phyloP scores from a whole-genome alignment of 2,329 filamentous ascomycete genomes.

The Trematosphaeria pertusa region DNA sequence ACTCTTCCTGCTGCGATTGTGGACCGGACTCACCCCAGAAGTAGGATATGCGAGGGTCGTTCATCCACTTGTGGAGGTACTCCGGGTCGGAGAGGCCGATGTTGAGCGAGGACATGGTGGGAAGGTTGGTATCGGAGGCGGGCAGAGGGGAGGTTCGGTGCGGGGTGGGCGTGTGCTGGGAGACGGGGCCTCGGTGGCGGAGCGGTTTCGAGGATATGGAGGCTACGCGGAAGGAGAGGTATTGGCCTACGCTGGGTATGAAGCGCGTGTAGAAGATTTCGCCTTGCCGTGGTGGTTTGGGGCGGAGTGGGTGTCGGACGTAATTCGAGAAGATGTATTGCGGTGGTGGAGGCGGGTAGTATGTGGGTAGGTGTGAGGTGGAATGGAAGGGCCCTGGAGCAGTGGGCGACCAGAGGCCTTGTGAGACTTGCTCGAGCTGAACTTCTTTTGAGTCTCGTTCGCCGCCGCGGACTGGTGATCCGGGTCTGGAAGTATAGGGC shows the following conservation, averaged over 20 bases:
- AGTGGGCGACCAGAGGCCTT: slow-evolving; percentile 49
- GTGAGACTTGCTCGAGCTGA: slow-evolving; percentile 39
- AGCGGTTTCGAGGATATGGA: slow-evolving; percentile 70
- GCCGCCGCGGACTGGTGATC: slow-evolving; percentile 54
- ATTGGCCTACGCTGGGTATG: slow-evolving; percentile 80
- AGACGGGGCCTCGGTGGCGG: slow-evolving; percentile 66
- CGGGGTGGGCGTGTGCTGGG: slow-evolving; percentile 25
- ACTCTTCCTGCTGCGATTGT: slow-evolving; percentile 65
- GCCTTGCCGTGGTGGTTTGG: slow-evolving; percentile 87
- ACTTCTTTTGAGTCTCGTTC: slow-evolving; percentile 28
- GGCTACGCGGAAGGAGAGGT: slow-evolving; percentile 87
- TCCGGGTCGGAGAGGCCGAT: slow-evolving; percentile 63
- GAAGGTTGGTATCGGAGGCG: slow-evolving; percentile 57
- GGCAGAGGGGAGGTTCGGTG: slow-evolving; percentile 46
- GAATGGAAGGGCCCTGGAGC: slow-evolving; percentile 76
- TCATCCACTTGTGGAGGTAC: slow-evolving; percentile 87
- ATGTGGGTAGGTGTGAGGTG: slow-evolving; percentile 85
- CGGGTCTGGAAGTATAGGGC: slow-evolving; percentile 58
- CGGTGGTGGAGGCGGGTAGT: slow-evolving; percentile 82
- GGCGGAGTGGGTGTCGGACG: slow-evolving; percentile 82
- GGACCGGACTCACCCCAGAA: slow-evolving; percentile 79
- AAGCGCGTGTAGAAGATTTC: slow-evolving; percentile 91
- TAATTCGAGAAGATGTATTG: slow-evolving; percentile 82
- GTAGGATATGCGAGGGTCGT: slow-evolving; percentile 79
- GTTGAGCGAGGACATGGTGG: slow-evolving; percentile 38